A percentile compares a stretch with the other conserved stretches of the same genome.
phyloP scores from a whole-genome alignment of 148 eudicot genomes.

The Beta vulgaris region DNA sequence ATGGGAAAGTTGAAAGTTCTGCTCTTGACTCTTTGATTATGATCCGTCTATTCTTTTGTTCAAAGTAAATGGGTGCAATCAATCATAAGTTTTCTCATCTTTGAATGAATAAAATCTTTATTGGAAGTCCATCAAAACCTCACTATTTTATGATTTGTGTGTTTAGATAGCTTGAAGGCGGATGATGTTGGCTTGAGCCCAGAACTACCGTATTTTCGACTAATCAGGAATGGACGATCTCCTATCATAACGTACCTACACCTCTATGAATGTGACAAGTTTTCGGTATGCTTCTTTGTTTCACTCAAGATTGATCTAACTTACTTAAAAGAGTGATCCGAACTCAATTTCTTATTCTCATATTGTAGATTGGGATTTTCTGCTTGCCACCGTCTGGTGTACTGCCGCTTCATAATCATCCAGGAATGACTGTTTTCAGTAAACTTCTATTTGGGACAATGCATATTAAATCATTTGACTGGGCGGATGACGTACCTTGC shows the following conservation, averaged over 20 bases:
- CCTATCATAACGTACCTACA: conserved; percentile 64
- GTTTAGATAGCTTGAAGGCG: conserved; percentile 56
- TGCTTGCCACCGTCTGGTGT: conserved; percentile 80
- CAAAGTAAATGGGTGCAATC: not conserved
- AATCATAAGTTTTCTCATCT: not conserved
- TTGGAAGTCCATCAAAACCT: not conserved
- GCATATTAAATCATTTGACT: conserved; percentile 78
- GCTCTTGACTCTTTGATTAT: too few relatives aligned
- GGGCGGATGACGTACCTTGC: conserved; percentile 40
- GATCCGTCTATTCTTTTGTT: not conserved
- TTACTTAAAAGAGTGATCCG: not conserved
- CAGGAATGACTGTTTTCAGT: conserved; percentile 86
- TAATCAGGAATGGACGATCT: conserved; percentile 21
- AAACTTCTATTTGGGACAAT: conserved; percentile 82
- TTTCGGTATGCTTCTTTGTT: conserved; percentile 59
- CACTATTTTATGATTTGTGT: not conserved
- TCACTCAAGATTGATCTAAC: not conserved
- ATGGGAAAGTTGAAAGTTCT: not conserved
- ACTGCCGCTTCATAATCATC: conserved; percentile 88
- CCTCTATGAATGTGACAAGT: conserved; percentile 61
- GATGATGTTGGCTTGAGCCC: conserved; percentile 62
- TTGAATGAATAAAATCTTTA: not conserved
- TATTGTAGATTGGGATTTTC: conserved; percentile 73
- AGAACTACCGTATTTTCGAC: conserved; percentile 58
- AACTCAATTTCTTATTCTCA: not conserved